Conservation (phyloP, 208 protist genomes). For the Wallacemonas collosoma region DNA sequence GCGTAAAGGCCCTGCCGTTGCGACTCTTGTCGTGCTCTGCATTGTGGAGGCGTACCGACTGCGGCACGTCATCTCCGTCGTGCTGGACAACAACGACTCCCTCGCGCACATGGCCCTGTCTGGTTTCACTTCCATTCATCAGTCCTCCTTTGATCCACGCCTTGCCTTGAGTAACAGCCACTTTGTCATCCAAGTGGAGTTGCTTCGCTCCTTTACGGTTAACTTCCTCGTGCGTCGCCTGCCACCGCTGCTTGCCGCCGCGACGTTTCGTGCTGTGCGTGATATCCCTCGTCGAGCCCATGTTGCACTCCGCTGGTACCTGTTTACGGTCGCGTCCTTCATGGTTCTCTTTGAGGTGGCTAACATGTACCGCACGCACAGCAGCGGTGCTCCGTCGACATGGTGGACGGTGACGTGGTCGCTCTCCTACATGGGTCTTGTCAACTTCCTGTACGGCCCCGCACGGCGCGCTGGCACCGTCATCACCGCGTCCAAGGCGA, state of each 20-base stretch:
- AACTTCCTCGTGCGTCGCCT: slow-evolving; percentile 37
- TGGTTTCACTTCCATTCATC: slow-evolving; percentile 49
- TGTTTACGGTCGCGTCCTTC: slow-evolving; percentile 57
- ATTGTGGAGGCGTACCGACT: slow-evolving; percentile 38
- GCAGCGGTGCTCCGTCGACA: slow-evolving; percentile 18
- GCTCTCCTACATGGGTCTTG: slow-evolving; percentile 48
- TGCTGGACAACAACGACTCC: slow-evolving; percentile 27
- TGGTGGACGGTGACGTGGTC: slow-evolving; percentile 43
- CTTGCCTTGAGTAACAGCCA: slow-evolving; percentile 62
- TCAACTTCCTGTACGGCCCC: slow-evolving; percentile 89
- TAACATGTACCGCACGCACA: slow-evolving; percentile 43
- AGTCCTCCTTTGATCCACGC: slow-evolving; percentile 41
- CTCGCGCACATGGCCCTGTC: slow-evolving; percentile 39
- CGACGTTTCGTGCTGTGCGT: slow-evolving; percentile 50
- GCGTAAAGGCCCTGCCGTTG: slow-evolving; percentile 28
- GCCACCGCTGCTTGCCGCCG: slow-evolving; percentile 47
- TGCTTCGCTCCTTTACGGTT: slow-evolving; percentile 51
- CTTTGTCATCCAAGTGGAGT: slow-evolving; percentile 78
- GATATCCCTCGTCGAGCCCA: slow-evolving; percentile 65
- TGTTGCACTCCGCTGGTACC: slow-evolving; percentile 83
- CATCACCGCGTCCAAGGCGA: slow-evolving; percentile 43
- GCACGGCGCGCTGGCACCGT: slow-evolving; percentile 73
- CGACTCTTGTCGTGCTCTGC: slow-evolving; percentile 38
- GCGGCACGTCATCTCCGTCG: slow-evolving; percentile 29
- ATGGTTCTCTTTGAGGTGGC: slow-evolving; percentile 38